Percentiles rank a stretch among this genome's conserved stretches.
phyloP scores from a whole-genome alignment of 805 yeast species.

The Kuraishia borneana region DNA sequence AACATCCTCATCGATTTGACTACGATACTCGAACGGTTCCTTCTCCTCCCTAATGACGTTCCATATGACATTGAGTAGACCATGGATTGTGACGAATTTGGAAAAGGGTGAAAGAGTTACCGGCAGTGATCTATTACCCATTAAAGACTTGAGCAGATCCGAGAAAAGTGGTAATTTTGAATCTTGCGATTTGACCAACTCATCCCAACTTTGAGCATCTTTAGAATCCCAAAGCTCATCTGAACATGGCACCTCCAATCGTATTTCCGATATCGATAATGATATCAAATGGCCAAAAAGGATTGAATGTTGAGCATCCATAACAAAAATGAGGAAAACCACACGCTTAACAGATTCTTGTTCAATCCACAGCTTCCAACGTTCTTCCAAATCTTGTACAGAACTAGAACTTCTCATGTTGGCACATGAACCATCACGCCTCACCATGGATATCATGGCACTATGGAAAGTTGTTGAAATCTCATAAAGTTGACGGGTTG shows the following conservation, averaged over 20 bases:
- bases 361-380: constrained; percentile 14
- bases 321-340: constrained; percentile 12
- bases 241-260: constrained; percentile 12
- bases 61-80: constrained; percentile 12
- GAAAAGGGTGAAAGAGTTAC: constrained; percentile 10
- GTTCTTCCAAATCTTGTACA: constrained; percentile 3
- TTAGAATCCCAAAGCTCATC: constrained; percentile 11
- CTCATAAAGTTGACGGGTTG: constrained; percentile 13
- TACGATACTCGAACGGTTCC: constrained; percentile 10
- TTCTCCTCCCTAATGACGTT: constrained; percentile 12
- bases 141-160: constrained; percentile 8
- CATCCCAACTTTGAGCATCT: not conserved
- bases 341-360: constrained; percentile 12
- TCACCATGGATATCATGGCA: constrained; percentile 11
- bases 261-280: constrained; percentile 13
- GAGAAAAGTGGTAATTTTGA: constrained; percentile 8
- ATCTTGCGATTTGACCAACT: not conserved
- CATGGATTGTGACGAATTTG: constrained; percentile 12
- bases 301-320: constrained; percentile 17
- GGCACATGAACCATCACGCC: constrained; percentile 7
- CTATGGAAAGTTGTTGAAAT: constrained; percentile 16
- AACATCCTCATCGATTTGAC: constrained; percentile 4
- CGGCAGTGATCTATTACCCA: constrained; percentile 10
- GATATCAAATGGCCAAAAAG: constrained; percentile 11
- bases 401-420: constrained; percentile 2